A percentile compares a stretch with the other conserved stretches of the same genome.
These are phyloP conservation scores for Stachybotrys chartarum DNA, from an alignment of 2,329 filamentous ascomycete genomes.

Conservation along the genomic window DNA sequence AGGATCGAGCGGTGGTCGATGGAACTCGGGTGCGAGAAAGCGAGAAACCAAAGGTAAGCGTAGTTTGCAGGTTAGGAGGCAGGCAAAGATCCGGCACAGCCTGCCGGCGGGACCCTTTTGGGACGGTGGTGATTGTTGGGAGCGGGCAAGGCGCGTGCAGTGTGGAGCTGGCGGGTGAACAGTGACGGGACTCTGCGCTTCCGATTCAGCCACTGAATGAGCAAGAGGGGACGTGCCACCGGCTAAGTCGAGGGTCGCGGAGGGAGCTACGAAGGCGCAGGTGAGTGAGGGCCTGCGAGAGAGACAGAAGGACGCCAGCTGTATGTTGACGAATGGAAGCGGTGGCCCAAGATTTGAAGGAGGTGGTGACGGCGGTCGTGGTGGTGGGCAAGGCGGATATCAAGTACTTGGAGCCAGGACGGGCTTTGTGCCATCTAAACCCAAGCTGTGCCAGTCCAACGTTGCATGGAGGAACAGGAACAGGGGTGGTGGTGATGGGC, in stretches of 20 bases:
- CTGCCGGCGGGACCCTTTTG: not conserved
- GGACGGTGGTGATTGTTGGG: not conserved
- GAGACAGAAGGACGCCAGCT: too few relatives aligned
- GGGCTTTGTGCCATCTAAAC: not conserved
- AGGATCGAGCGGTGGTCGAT: slow-evolving; percentile 6
- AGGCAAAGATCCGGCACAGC: not conserved
- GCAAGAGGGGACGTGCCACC: not conserved
- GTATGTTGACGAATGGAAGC: too few relatives aligned
- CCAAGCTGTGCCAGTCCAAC: not conserved
- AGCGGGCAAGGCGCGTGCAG: not conserved
- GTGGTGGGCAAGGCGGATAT: not conserved
- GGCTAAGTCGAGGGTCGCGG: not conserved
- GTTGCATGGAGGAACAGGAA: not conserved
- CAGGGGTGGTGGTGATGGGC: not conserved
- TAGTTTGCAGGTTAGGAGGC: not conserved
- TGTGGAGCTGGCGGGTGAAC: not conserved
- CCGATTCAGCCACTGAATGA: not conserved
- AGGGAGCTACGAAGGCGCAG: not conserved
- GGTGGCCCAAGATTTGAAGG: not conserved
- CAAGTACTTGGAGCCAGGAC: not conserved
- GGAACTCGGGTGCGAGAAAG: not conserved
- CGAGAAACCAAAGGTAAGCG: not conserved
- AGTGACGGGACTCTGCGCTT: not conserved
- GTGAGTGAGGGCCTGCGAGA: not conserved
- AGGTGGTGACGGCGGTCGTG: not conserved